phyloP scores from a whole-genome alignment of 176 grass and related monocot genomes.

The Stipa capillata region DNA sequence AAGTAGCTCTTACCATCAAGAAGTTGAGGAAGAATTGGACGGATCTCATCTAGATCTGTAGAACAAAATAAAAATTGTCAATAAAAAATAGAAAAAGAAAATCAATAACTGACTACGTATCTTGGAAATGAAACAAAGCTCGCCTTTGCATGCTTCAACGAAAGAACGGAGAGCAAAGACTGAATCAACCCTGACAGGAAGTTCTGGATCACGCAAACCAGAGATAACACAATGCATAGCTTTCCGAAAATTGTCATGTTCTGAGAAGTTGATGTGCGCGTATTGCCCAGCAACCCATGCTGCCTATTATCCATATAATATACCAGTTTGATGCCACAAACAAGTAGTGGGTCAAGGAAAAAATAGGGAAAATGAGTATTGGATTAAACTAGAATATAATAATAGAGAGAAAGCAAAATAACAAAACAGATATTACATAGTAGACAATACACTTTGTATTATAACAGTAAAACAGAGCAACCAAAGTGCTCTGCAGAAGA shows the following conservation, averaged over 20 bases:
- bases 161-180: constrained; percentile 97
- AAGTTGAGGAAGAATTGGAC: constrained; percentile 86
- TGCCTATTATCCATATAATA: constrained; percentile 46
- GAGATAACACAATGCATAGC: constrained; percentile 78
- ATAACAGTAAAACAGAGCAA: neutral
- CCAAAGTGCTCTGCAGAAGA: neutral
- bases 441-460: neutral
- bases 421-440: neutral
- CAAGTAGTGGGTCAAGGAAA: neutral
- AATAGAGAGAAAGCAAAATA: neutral
- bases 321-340: constrained; percentile 1
- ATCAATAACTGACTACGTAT: neutral
- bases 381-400: neutral
- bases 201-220: constrained; percentile 75
- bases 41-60: constrained; percentile 87
- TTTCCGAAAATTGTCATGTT: constrained; percentile 66
- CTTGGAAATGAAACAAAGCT: too few relatives aligned
- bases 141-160: constrained; percentile 89
- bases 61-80: constrained; percentile 11
- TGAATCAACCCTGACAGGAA: constrained; percentile 92
- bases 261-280: constrained; percentile 76
- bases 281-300: constrained; percentile 95
- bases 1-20: constrained; percentile 66
- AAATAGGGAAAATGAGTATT: neutral
- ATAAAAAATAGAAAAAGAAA: neutral